Evolutionary conservation across 2,329 filamentous ascomycete species (phyloP).

Genomic region (Penicillium paneum): DNA sequence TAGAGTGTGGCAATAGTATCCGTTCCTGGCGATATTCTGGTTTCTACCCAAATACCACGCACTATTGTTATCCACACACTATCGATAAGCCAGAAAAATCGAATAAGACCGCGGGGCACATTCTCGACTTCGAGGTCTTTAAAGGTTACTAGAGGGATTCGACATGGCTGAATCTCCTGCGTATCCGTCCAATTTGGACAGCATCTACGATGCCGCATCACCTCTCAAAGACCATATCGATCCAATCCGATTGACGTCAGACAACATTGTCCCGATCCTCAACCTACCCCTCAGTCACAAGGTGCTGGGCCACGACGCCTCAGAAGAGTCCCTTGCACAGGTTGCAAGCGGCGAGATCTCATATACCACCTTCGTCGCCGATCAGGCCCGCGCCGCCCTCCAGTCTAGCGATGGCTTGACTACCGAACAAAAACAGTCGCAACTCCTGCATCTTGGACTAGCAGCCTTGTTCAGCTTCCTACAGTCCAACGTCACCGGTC

Average conservation of each 20-base stretch:
- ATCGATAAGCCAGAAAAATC: slow-evolving; percentile 29
- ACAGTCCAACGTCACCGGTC: slow-evolving; percentile 84
- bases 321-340: slow-evolving; percentile 27
- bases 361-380: slow-evolving; percentile 38
- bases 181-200: slow-evolving; percentile 32
- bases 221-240: slow-evolving; percentile 34
- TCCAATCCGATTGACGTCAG: slow-evolving; percentile 33
- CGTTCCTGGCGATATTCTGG: background rate
- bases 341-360: slow-evolving; percentile 35
- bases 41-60: slow-evolving; percentile 2
- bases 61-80: slow-evolving; percentile 16
- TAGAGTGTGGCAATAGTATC: slow-evolving; percentile 1
- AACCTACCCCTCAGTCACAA: slow-evolving; percentile 38
- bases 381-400: slow-evolving; percentile 29
- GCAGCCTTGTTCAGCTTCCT: slow-evolving; percentile 74
- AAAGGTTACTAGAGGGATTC: slow-evolving; percentile 7
- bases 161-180: slow-evolving; percentile 26
- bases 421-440: slow-evolving; percentile 33
- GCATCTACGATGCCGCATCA: slow-evolving; percentile 31
- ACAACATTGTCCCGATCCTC: slow-evolving; percentile 33
- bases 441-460: slow-evolving; percentile 57
- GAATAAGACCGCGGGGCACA: slow-evolving; percentile 27
- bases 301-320: slow-evolving; percentile 38
- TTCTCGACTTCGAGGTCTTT: slow-evolving; percentile 11
- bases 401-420: slow-evolving; percentile 22